Evolutionary conservation across 2,329 filamentous ascomycete genomes (phyloP), one percentile per base, ranked within the genome.

Genomic region (Aphanoascus verrucosus): DNA sequence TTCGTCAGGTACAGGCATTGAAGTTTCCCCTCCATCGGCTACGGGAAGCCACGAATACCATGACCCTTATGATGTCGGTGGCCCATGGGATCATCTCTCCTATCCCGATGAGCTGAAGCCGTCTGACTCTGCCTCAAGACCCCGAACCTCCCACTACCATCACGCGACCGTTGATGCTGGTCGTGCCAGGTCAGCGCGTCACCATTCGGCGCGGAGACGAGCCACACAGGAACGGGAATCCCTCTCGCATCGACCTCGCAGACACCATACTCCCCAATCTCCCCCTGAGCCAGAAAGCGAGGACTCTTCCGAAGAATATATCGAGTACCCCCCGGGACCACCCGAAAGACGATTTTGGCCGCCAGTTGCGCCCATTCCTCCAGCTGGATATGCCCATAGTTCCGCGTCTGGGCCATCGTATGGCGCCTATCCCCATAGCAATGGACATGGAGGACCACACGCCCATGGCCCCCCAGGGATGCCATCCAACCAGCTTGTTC

Each of bases 271-370:
- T 17, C 52, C 54, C 7, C 51, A 66, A 55, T 49, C 49, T 12
- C 23, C 23, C 14, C 77, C 78, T 59, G 72, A 73, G 58, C 73
- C 80, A 53, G 79, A 80, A 72, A 85, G 77, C 66, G 75, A 79
- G 32, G 55, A 85, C 65, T 78, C 78, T 35, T 75, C 74, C 17
- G 81, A 86, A 20, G 81, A 86, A n/a, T 83, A 77, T 64, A 35
- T 49, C 35, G 58, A 67, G 62, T 73, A 76, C 72, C 69, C 68
- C 56, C 69, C 63, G 47, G 59, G 61, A 14, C 62, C 65, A 49
- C 65, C 63, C 20, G 69, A 68, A 5, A 62, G 64, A 37, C 63
- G 63, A 43, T 58, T 60, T 43, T 71, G 68, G 67, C 62, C 63
- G 17, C 59, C 61, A n/a, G 47, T 61, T 15, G 59, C 61, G 5